Evolutionary conservation across 495 filamentous ascomycete genomes (phyloP), one percentile per base, ranked within the genome.

Genomic region (Jackrogersella multiformis): DNA sequence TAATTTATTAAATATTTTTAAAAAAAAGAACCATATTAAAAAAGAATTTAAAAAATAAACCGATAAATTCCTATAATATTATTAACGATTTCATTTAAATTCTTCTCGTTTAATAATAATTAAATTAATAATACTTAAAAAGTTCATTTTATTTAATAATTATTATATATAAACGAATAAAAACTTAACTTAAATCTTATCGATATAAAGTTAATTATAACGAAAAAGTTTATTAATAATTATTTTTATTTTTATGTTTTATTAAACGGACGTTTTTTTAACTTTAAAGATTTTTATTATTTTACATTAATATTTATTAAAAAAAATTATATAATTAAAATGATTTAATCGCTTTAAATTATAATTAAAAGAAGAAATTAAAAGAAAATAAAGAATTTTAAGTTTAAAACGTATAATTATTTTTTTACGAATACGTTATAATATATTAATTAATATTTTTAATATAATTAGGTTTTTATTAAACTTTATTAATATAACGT

Each of bases 381-480:
- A 38, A 15, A 38, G 12, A 38, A 38, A 15, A 15, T n/a, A 5
- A 38, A 38, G 4, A 38, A 38, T 38, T 38, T 38, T 38, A 38
- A 38, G 1, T 5, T 46, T 46, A 24, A 46, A 24, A 24, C 6
- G 21, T 24, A 24, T 46, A 46, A 23, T 46, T n/a, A 45, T 9
- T 46, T 46, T 24, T 46, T 46, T 46, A 13, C n/a, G n/a, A n/a
- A n/a, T n/a, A n/a, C n/a, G n/a, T 46, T 46, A 46, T 38, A 15
- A 15, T 38, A 4, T 1, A n/a, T 15, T 38, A 38, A 38, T 38
- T 38, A 15, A n/a, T 15, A 38, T 15, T 1, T 15, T n/a, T n/a
- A 30, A 30, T 30, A 30, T 15, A 38, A n/a, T 38, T 38, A 15
- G 16, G 35, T n/a, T 38, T 38, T 15, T 1, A 38, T 38, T 15